A percentile compares a stretch with the other conserved stretches of the same genome.
These are phyloP conservation scores for Parathielavia appendiculata DNA, from an alignment of 495 filamentous ascomycete genomes.

Conservation along the genomic window DNA sequence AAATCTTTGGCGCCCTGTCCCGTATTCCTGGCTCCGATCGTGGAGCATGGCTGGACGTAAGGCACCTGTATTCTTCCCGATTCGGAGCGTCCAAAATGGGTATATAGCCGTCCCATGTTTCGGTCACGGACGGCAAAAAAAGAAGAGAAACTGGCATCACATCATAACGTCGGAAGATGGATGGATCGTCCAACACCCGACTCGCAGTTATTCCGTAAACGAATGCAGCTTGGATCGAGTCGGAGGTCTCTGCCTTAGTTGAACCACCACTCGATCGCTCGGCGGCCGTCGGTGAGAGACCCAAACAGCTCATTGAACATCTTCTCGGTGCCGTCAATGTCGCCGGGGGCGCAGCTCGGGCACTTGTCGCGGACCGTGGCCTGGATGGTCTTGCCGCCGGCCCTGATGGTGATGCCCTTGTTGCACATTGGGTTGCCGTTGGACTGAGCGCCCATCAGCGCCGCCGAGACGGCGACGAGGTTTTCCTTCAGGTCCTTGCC, in stretches of 20 bases:
- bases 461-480: slow-evolving; percentile 43
- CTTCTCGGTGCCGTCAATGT: slow-evolving; percentile 47
- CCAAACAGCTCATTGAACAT: slow-evolving; percentile 43
- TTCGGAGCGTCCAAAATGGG: slow-evolving; percentile 8
- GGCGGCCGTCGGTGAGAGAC: slow-evolving; percentile 33
- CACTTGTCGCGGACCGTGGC: slow-evolving; percentile 70
- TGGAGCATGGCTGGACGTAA: not conserved
- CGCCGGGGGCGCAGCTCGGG: slow-evolving; percentile 52
- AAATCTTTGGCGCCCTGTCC: slow-evolving; percentile 5
- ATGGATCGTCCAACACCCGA: not conserved
- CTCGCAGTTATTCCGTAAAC: not conserved
- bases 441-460: slow-evolving; percentile 41
- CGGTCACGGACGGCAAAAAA: slow-evolving; percentile 4
- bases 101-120: slow-evolving; percentile 10
- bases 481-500: slow-evolving; percentile 37
- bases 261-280: slow-evolving; percentile 39
- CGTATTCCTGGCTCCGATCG: slow-evolving; percentile 6
- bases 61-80: slow-evolving; percentile 1
- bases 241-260: slow-evolving; percentile 18
- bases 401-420: slow-evolving; percentile 56
- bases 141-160: slow-evolving; percentile 13
- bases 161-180: slow-evolving; percentile 4
- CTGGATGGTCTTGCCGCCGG: slow-evolving; percentile 48
- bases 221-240: no score
- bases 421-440: slow-evolving; percentile 60